Evolutionary conservation across 345 rosid species (phyloP), one percentile per base, ranked within the genome.

Genomic region (Aurinia saxatilis): DNA sequence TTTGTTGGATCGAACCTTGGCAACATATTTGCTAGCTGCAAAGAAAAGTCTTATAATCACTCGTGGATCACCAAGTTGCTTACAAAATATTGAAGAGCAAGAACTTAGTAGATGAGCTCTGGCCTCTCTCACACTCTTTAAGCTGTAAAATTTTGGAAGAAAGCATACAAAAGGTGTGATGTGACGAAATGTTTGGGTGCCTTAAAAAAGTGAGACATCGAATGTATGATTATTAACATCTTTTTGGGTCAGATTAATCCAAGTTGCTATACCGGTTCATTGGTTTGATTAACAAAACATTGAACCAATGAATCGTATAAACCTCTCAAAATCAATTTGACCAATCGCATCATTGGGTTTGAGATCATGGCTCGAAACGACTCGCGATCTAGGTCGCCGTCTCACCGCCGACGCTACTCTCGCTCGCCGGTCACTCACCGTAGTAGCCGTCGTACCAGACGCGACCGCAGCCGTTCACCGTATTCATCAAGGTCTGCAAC

Each of bases 381-480:
- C 40, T 83, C 92, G 23, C 70, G 77, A 51, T 73, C 77, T 19
- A 75, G 81, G 70, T 85, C 92, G 66, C 92, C 92, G 60, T 79
- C 88, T 59, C 49, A 75, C 74, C 80, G 88, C 57, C 65, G 88
- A 49, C 77, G 85, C 41, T 45, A 68, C 61, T 73, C 73, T 50
- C 77, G 70, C 27, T 73, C 77, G 23, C 73, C 77, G 15, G 62
- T 63, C 8, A 49, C 55, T 19, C 72, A 59, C 3, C 70, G 57
- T 37, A 63, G 74, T 61, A 68, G 80, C 56, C 76, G 84, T 31
- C 77, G 87, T 48, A 65, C 63, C 63, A 72, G 78, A 25, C 76
- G 89, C 9, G 83, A 78, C 45, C 73, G 66, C 3, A 73, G 70
- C 70, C 70, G 73, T 12, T 65, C 68, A 37, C 77, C 66, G 1